Conservation (phyloP, 2,329 filamentous ascomycete genomes). For the Penicillium hesseltinei region DNA sequence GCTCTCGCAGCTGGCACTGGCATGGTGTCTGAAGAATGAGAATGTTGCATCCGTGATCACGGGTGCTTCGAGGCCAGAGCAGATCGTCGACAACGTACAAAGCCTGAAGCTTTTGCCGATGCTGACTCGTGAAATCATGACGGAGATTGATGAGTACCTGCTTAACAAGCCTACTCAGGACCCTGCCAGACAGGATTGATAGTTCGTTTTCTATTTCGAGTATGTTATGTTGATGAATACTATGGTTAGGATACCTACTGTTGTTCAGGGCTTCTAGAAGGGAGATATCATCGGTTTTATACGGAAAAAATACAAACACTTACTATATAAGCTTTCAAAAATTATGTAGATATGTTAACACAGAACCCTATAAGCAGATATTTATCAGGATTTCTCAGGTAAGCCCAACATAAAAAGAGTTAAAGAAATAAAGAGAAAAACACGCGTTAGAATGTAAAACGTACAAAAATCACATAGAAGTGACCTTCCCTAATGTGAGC, state of each 20-base stretch:
- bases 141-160: conserved; percentile 39
- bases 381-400: background rate
- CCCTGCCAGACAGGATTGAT: background rate
- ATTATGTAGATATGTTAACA: background rate
- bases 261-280: background rate
- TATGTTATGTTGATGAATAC: background rate
- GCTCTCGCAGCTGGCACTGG: conserved; percentile 54
- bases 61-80: conserved; percentile 46
- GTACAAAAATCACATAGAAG: background rate
- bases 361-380: background rate
- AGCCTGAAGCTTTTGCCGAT: conserved; percentile 35
- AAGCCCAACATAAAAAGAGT: background rate
- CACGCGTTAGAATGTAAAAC: background rate
- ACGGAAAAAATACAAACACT: too few relatives aligned
- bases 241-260: background rate
- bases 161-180: background rate
- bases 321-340: too few relatives aligned
- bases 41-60: conserved; percentile 50
- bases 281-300: too few relatives aligned
- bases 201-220: too few relatives aligned
- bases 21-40: conserved; percentile 59
- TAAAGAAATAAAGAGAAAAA: background rate
- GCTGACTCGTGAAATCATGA: conserved; percentile 38
- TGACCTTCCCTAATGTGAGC: too few relatives aligned
- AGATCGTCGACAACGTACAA: conserved; percentile 47